Evolutionary conservation across 495 filamentous ascomycete species (phyloP), one percentile per base, ranked within the genome.

Genomic region (Filosporella fistucella): DNA sequence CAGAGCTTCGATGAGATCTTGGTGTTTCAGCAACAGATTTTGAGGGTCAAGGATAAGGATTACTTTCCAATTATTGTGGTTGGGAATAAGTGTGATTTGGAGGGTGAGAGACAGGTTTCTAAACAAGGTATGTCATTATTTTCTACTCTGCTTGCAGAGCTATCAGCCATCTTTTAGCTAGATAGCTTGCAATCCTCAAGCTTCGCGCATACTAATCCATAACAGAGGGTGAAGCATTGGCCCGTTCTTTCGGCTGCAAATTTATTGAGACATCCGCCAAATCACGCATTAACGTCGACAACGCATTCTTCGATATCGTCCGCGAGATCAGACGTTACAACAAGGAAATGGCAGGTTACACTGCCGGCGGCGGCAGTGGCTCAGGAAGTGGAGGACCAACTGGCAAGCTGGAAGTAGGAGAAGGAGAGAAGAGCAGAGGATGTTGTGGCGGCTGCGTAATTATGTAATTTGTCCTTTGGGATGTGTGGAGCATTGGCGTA

Each of bases 221-320:
- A n/a, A n/a, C n/a, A n/a, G 93, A 97, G 81, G 93, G 91, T 58
- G 82, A 91, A 63, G 77, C 81, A 48, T 76, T 96, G 45, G 93
- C 93, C 30, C 76, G 78, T 23, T 80, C 85, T 54, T 97, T 97
- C 68, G 82, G 82, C 57, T 97, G 93, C 78, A 89, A 91, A 64
- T 98, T 96, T 72, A 95, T 98, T 69, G 93, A 98, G 72, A 97
- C 93, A 26, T 98, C 93, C 32, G 93, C 93, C 51, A 98, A 97
- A 72, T 94, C 90, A 52, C 86, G 91, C 65, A 91, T 93, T 68
- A 95, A 97, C 62, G 93, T 98, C 61, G 94, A 98, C 67, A 88
- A 94, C 64, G 91, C 93, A 42, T 98, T 98, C 72, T 97, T 88
- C 75, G 88, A 97, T 61, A 88, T 96, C 55, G 93, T 98, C 38